These are phyloP conservation scores for Erucastrum elatum DNA, from an alignment of 345 rosid genomes.

Conservation along the genomic window DNA sequence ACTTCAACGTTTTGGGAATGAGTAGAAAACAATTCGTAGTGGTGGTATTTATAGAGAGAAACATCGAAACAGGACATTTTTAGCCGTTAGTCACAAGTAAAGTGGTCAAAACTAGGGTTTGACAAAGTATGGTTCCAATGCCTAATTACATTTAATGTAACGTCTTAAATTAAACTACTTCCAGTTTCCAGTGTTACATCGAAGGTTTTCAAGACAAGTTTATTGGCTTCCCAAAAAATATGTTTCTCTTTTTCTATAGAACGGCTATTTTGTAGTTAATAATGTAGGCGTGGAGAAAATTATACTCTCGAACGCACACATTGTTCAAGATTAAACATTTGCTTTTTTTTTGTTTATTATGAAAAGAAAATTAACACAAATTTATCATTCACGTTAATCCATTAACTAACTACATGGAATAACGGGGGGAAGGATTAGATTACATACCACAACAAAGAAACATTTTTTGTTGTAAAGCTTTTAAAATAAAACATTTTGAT, in stretches of 20 bases:
- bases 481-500: background rate
- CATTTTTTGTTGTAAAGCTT: background rate
- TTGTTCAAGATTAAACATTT: background rate
- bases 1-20: background rate
- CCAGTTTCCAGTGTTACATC: background rate
- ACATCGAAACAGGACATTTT: background rate
- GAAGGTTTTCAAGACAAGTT: background rate
- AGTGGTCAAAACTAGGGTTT: background rate
- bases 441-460: background rate
- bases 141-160: background rate
- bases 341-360: background rate
- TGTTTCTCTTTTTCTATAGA: background rate
- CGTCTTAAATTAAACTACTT: background rate
- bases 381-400: background rate
- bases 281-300: background rate
- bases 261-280: constrained; percentile 7
- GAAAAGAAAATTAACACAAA: background rate
- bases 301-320: background rate
- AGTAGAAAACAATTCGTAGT: background rate
- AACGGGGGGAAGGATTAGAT: too few species aligned
- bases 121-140: background rate
- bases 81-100: background rate
- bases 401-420: background rate
- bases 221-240: background rate
- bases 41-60: background rate